Evolutionary conservation across 768 basidiomycete genomes (phyloP).

Genomic region (Cytidiella melzeri): DNA sequence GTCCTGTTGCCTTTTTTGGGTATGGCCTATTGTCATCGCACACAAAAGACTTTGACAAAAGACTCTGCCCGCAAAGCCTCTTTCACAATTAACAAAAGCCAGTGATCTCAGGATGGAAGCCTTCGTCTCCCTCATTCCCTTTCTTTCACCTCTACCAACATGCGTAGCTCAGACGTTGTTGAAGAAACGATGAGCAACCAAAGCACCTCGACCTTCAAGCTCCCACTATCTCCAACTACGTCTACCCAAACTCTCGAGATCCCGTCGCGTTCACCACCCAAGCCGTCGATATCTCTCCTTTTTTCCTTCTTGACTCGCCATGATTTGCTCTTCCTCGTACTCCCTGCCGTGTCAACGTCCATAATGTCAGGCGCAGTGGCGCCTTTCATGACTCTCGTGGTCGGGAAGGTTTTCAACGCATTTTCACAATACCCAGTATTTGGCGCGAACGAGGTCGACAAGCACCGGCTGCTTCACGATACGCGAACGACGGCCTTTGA

Average conservation of each 20-base stretch:
- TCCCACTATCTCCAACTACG: slow-evolving; percentile 15
- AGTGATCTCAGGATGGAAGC: not conserved
- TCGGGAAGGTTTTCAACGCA: slow-evolving; percentile 71
- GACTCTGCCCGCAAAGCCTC: not conserved
- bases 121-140: slow-evolving; percentile 1
- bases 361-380: slow-evolving; percentile 63
- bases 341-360: slow-evolving; percentile 61
- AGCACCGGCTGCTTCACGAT: slow-evolving; percentile 46
- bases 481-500: slow-evolving; percentile 59
- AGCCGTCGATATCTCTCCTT: slow-evolving; percentile 56
- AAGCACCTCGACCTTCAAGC: slow-evolving; percentile 11
- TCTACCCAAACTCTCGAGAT: slow-evolving; percentile 19
- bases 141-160: slow-evolving; percentile 13
- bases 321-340: slow-evolving; percentile 49
- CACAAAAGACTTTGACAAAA: not conserved
- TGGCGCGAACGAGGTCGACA: slow-evolving; percentile 36
- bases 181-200: slow-evolving; percentile 11
- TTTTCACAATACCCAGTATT: slow-evolving; percentile 54
- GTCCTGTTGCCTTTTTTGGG: not conserved
- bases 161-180: slow-evolving; percentile 17
- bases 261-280: slow-evolving; percentile 23
- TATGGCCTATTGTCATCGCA: not conserved
- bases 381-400: slow-evolving; percentile 80
- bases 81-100: slow-evolving; percentile 2
- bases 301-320: slow-evolving; percentile 58